Evolutionary conservation across 495 filamentous ascomycete species (phyloP).

Genomic region (Neurospora sp.): DNA sequence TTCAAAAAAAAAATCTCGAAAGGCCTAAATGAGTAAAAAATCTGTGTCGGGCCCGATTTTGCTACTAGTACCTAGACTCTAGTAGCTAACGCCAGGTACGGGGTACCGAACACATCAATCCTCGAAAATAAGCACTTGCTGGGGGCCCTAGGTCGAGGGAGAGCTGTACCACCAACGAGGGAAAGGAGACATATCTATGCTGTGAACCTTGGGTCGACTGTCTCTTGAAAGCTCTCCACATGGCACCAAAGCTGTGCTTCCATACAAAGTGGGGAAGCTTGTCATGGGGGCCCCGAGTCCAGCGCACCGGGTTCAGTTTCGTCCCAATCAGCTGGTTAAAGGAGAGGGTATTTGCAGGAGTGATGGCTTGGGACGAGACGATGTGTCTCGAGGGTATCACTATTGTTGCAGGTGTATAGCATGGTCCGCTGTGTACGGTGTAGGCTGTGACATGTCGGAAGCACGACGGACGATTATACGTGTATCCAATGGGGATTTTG

Average conservation of each 20-base stretch:
- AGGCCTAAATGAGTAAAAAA: neutral
- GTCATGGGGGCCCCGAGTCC: neutral
- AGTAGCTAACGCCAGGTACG: neutral
- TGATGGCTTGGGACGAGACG: neutral
- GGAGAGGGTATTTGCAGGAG: neutral
- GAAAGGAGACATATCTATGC: too few relatives aligned
- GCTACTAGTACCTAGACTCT: neutral
- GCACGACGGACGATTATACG: neutral
- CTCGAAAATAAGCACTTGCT: neutral
- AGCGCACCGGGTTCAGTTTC: neutral
- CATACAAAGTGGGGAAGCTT: neutral
- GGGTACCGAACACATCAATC: neutral
- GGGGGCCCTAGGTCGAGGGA: neutral
- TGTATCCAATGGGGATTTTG: neutral
- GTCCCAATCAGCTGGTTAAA: neutral
- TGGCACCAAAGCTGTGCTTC: neutral
- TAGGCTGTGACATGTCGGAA: neutral
- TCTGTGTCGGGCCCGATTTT: neutral
- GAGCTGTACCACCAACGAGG: too few relatives aligned
- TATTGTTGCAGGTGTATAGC: neutral
- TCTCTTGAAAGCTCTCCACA: too few relatives aligned
- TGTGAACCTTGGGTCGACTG: too few relatives aligned
- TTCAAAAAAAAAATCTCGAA: neutral
- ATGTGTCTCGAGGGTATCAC: neutral
- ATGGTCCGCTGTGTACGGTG: neutral